Conservation (phyloP, 495 filamentous ascomycete genomes). For the Penicillium canariense region DNA sequence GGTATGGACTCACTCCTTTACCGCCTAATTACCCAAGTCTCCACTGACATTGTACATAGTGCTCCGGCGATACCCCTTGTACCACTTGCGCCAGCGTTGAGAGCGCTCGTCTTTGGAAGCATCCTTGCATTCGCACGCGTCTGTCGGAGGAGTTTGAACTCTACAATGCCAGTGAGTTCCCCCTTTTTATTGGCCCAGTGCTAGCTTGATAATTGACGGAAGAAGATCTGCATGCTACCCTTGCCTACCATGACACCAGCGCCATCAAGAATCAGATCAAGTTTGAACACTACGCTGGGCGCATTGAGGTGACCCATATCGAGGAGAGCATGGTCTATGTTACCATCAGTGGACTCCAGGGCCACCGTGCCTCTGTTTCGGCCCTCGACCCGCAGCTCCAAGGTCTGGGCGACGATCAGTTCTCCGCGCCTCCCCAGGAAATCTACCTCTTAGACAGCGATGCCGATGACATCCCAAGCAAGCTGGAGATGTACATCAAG, state of each 20-base stretch:
- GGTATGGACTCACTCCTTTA: conserved; percentile 28
- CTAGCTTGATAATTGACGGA: conserved; percentile 14
- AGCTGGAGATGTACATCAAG: conserved; percentile 70
- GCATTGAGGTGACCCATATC: conserved; percentile 69
- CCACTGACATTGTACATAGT: conserved; percentile 37
- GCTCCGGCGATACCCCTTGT: conserved; percentile 77
- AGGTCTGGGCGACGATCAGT: conserved; percentile 45
- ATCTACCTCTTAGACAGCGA: conserved; percentile 64
- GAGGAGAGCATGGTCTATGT: conserved; percentile 54
- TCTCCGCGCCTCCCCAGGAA: conserved; percentile 41
- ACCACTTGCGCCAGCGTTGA: conserved; percentile 75
- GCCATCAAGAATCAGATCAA: conserved; percentile 54
- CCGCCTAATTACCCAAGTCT: neutral
- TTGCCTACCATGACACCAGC: conserved; percentile 64
- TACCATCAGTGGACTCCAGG: conserved; percentile 51
- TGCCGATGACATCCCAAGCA: conserved; percentile 62
- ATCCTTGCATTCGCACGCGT: conserved; percentile 72
- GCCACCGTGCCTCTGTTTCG: conserved; percentile 42
- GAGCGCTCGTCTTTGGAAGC: conserved; percentile 76
- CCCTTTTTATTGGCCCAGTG: neutral
- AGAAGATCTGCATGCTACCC: conserved; percentile 60
- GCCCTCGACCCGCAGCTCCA: conserved; percentile 55
- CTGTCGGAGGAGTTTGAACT: conserved; percentile 72
- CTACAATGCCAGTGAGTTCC: conserved; percentile 58
- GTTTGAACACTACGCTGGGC: conserved; percentile 55